phyloP scores from a whole-genome alignment of 1,139 yeast genomes.

The Blastobotrys persicus region DNA sequence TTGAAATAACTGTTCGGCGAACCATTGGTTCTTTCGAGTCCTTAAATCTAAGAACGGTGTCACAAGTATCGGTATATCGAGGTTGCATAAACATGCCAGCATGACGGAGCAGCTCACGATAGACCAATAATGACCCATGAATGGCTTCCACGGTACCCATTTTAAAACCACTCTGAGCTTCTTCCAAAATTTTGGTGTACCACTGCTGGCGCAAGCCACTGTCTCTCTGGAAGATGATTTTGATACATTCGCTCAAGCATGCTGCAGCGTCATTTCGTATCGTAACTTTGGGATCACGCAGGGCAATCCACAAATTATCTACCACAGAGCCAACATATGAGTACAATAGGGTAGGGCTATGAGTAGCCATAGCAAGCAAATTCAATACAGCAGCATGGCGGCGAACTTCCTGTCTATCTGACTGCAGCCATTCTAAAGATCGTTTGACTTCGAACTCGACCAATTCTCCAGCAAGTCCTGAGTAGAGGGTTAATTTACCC shows the following conservation, averaged over 20 bases:
- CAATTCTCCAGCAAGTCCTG: conserved; percentile 86
- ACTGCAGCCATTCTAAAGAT: conserved; percentile 86
- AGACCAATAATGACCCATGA: conserved; percentile 84
- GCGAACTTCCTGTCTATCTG: conserved; percentile 76
- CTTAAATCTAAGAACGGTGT: conserved; percentile 68
- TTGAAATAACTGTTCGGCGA: conserved; percentile 76
- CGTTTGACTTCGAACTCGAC: conserved; percentile 90
- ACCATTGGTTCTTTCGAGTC: conserved; percentile 75
- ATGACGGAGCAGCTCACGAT: conserved; percentile 68
- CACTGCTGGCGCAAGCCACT: conserved; percentile 66
- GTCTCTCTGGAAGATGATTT: conserved; percentile 78
- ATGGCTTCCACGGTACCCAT: conserved; percentile 57
- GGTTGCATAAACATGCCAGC: conserved; percentile 68
- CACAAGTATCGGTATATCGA: conserved; percentile 74
- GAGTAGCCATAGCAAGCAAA: conserved; percentile 77
- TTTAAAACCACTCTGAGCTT: conserved; percentile 51
- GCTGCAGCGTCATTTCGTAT: conserved; percentile 83
- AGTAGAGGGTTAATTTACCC: conserved; percentile 86
- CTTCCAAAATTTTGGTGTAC: conserved; percentile 69
- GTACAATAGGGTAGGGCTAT: conserved; percentile 81
- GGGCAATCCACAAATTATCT: conserved; percentile 83
- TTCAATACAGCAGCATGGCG: conserved; percentile 90
- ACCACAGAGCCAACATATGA: conserved; percentile 75
- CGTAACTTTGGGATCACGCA: conserved; percentile 71
- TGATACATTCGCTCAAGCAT: conserved; percentile 73